Evolutionary conservation across 257 asterid species (phyloP).

Genomic region (Solanum bukasovii): DNA sequence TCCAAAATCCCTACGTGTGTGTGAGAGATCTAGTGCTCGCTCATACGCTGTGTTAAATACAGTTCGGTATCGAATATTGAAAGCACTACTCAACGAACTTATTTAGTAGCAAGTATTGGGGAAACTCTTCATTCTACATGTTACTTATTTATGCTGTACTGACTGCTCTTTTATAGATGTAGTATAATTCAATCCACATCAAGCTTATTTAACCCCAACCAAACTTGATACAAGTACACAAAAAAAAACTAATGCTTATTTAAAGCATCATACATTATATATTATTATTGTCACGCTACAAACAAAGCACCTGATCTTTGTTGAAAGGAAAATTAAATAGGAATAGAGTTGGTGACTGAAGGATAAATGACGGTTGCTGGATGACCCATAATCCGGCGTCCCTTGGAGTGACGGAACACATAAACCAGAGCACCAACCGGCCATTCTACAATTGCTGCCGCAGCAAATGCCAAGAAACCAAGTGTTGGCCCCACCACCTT

Average conservation of each 20-base stretch:
- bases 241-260: not conserved
- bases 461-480: conserved; percentile 72
- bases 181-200: not conserved
- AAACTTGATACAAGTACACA: not conserved
- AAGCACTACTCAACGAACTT: too few relatives aligned
- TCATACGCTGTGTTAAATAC: too few relatives aligned
- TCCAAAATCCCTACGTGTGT: not conserved
- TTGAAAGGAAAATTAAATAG: conserved; percentile 24
- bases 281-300: not conserved
- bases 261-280: not conserved
- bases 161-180: not conserved
- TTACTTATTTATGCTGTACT: not conserved
- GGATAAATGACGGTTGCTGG: conserved; percentile 72
- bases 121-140: too few relatives aligned
- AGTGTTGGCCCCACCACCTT: conserved; percentile 82
- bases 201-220: not conserved
- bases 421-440: conserved; percentile 77
- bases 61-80: too few relatives aligned
- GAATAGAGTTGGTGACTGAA: conserved; percentile 29
- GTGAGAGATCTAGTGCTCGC: too few relatives aligned
- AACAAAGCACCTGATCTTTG: not conserved
- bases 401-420: conserved; percentile 68
- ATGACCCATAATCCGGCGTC: conserved; percentile 81
- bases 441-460: conserved; percentile 78
- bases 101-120: too few relatives aligned